Evolutionary conservation across 768 basidiomycete genomes (phyloP), one percentile per base, ranked within the genome.

Genomic region (Lentinula boryana): DNA sequence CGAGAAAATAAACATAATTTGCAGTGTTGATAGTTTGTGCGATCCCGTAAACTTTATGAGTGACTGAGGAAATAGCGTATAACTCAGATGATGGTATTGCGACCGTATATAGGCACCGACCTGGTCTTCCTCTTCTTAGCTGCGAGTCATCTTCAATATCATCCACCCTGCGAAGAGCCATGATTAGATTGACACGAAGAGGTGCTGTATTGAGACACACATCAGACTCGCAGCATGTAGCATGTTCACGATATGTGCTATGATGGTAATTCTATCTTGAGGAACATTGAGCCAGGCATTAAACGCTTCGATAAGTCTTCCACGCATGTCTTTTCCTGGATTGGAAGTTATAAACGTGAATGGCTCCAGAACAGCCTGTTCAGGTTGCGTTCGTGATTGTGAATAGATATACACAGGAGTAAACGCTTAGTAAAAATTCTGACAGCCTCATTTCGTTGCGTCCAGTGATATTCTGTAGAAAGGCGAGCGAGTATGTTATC

Each of bases 11-110:
- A 32, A 95, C 93, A 65, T 98, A 98, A 69, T 97, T 98, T 0
- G 96, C 96, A 0, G 89, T 87, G 70, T 99, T 99, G 75, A 99
- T 95, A 0, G 96, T 97, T 69, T 98, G 96, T 0, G 96, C 93
- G 2, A 97, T 76, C 1, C 96, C 96, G 67, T 96, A 99, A 65
- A 99, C 96, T 76, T 92, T 93, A 76, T 99, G 95, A 0, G 93
- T 85, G 23, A 95, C 95, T 88, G 63, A 1, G 60, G n/a, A 49
- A 57, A 16, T 31, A 31, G 35, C 35, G 32, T 18, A 27, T 51
- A 18, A 49, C 44, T 32, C 27, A 52, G n/a, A 38, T 50, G 18
- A 38, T 3, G 46, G 35, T 18, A 51, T 51, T 44, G 31, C 61
- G 7, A 41, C 13, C n/a, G 46, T 8, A 18, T 49, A 13, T 40